A percentile compares a stretch with the other conserved stretches of the same genome.
phyloP scores from a whole-genome alignment of 169 alveolate species.

The Plasmodium gonderi region DNA sequence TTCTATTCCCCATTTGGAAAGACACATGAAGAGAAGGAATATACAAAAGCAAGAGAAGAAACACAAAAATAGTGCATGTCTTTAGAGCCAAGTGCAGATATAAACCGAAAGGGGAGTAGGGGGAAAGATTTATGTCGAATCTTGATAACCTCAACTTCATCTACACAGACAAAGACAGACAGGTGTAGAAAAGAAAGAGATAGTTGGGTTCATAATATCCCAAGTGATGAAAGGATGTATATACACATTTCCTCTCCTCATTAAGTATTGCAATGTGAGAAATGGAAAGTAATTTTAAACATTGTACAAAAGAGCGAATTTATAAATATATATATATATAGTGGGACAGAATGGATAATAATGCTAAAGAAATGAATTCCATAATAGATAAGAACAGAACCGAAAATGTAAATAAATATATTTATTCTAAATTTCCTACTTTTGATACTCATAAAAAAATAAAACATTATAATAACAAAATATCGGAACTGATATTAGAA shows the following conservation, averaged over 20 bases:
- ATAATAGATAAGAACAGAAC: slow-evolving; percentile 28
- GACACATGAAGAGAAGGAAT: too few relatives aligned
- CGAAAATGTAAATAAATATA: slow-evolving; percentile 32
- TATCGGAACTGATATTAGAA: slow-evolving; percentile 54
- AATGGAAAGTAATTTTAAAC: neutral
- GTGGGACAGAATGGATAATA: neutral
- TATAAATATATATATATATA: too few relatives aligned
- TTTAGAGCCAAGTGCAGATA: neutral
- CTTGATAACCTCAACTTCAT: too few relatives aligned
- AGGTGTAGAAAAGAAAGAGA: too few relatives aligned
- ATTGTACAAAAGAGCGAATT: too few relatives aligned
- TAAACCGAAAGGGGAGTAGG: neutral
- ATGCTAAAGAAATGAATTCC: neutral
- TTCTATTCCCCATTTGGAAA: neutral
- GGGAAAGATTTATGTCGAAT: too few relatives aligned
- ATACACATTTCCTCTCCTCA: neutral
- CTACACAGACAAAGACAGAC: too few relatives aligned
- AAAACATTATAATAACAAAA: slow-evolving; percentile 46
- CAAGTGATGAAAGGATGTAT: too few relatives aligned
- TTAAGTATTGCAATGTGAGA: neutral
- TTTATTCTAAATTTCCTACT: slow-evolving; percentile 60
- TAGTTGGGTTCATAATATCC: too few relatives aligned
- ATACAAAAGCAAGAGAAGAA: too few relatives aligned
- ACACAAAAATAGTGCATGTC: too few relatives aligned
- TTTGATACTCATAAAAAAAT: slow-evolving; percentile 69